Percentiles rank a stretch among this genome's conserved stretches.
phyloP scores from a whole-genome alignment of 495 filamentous ascomycete genomes.

The Rhypophila decipiens region DNA sequence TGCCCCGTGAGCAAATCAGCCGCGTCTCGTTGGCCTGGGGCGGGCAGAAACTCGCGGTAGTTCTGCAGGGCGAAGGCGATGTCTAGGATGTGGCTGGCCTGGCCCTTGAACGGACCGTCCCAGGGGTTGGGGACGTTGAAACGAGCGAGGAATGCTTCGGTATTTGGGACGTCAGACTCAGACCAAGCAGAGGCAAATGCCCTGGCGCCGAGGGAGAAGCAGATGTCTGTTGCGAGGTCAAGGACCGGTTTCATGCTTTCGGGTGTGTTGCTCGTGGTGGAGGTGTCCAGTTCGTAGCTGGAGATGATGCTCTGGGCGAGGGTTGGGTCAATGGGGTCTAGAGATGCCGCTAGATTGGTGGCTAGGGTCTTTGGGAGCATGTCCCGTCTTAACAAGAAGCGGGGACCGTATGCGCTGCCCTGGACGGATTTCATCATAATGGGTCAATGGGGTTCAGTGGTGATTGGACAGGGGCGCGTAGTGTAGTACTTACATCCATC shows the following conservation, averaged over 20 bases:
- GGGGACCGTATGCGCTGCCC: too few species aligned
- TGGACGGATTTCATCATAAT: too few species aligned
- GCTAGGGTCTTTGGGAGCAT: too few species aligned
- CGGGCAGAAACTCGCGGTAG: background rate
- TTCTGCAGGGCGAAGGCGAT: constrained; percentile 6
- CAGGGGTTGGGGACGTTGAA: constrained; percentile 5
- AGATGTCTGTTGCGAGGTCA: background rate
- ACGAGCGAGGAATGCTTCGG: background rate
- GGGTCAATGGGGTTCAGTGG: too few species aligned
- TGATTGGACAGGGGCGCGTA: too few species aligned
- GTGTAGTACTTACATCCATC: background rate
- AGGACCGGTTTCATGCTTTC: background rate
- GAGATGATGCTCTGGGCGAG: background rate
- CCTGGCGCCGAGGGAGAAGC: too few species aligned
- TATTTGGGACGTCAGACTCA: too few species aligned
- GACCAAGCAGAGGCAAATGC: too few species aligned
- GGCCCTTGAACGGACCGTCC: constrained; percentile 1
- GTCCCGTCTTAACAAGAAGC: too few species aligned
- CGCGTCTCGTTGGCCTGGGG: too few species aligned
- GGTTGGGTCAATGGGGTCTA: background rate
- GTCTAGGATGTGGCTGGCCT: constrained; percentile 1
- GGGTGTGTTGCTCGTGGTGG: background rate
- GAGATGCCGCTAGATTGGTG: background rate
- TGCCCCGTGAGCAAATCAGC: too few species aligned
- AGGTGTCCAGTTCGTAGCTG: background rate